These are phyloP conservation scores for Nothomitra cinnamomea DNA, from an alignment of 2,329 filamentous ascomycete species.

Conservation along the genomic window DNA sequence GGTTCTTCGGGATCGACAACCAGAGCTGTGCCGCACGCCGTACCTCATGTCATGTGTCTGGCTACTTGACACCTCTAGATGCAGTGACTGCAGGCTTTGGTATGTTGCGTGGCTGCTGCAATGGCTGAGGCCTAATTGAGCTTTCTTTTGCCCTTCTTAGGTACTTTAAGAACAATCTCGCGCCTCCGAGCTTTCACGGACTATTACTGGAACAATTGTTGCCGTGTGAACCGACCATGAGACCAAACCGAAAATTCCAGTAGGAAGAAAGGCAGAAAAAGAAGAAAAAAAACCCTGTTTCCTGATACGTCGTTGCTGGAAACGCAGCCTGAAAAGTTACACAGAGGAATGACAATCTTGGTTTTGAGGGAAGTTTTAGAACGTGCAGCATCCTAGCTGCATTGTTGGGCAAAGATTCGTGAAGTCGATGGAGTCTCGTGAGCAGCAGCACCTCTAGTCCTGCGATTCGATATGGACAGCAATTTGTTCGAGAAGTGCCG, in stretches of 20 bases:
- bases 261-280: not conserved
- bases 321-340: not conserved
- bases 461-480: not conserved
- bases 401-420: not conserved
- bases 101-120: not conserved
- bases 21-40: not conserved
- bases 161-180: not conserved
- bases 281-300: not conserved
- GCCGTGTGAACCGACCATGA: too few relatives aligned
- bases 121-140: not conserved
- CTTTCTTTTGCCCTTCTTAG: too few relatives aligned
- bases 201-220: not conserved
- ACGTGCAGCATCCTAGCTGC: not conserved
- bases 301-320: not conserved
- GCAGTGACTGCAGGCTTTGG: not conserved
- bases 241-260: not conserved
- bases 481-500: not conserved
- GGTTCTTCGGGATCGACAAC: not conserved
- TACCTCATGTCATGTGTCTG: slow-evolving; percentile 1
- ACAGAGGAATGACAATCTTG: not conserved
- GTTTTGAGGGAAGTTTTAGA: not conserved
- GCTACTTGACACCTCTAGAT: not conserved
- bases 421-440: not conserved
- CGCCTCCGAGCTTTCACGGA: not conserved
- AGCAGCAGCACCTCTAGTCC: not conserved